Conservation (phyloP, 345 rosid species). For the Carallia brachiata region DNA sequence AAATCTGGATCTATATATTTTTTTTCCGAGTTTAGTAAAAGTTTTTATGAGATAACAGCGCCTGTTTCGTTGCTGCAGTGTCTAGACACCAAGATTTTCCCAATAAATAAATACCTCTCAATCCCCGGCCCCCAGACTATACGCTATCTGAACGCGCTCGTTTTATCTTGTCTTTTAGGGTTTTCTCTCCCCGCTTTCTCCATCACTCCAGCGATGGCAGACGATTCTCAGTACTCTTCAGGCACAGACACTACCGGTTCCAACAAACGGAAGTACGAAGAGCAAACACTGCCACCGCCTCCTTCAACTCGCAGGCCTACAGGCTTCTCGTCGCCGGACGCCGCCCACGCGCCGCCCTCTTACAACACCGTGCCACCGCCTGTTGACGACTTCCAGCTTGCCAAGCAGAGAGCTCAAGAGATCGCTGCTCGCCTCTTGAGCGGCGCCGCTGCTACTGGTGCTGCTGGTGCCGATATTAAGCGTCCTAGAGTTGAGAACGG, state of each 20-base stretch:
- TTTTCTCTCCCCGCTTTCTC: background rate
- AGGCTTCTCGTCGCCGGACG: constrained; percentile 81
- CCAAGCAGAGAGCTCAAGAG: constrained; percentile 88
- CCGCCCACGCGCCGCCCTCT: constrained; percentile 39
- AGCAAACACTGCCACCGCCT: constrained; percentile 51
- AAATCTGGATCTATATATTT: too few species aligned
- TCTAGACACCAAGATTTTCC: too few species aligned
- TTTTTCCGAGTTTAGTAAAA: too few species aligned
- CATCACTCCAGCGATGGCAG: constrained; percentile 53
- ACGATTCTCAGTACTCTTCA: constrained; percentile 87
- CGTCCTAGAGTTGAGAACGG: constrained; percentile 84
- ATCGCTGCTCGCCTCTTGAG: constrained; percentile 82
- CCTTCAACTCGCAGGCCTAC: constrained; percentile 60
- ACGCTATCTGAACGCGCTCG: too few species aligned
- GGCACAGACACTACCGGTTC: constrained; percentile 29
- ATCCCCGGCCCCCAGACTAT: too few species aligned
- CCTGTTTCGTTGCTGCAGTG: too few species aligned
- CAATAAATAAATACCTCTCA: too few species aligned
- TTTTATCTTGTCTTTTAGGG: background rate
- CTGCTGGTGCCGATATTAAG: constrained; percentile 50
- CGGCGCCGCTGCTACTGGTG: constrained; percentile 14
- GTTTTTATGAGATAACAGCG: too few species aligned
- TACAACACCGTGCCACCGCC: constrained; percentile 84
- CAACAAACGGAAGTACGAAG: constrained; percentile 91
- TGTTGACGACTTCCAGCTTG: constrained; percentile 72